These are phyloP conservation scores for Oenanthe javanica DNA, from an alignment of 140 eudicot species.

Conservation along the genomic window DNA sequence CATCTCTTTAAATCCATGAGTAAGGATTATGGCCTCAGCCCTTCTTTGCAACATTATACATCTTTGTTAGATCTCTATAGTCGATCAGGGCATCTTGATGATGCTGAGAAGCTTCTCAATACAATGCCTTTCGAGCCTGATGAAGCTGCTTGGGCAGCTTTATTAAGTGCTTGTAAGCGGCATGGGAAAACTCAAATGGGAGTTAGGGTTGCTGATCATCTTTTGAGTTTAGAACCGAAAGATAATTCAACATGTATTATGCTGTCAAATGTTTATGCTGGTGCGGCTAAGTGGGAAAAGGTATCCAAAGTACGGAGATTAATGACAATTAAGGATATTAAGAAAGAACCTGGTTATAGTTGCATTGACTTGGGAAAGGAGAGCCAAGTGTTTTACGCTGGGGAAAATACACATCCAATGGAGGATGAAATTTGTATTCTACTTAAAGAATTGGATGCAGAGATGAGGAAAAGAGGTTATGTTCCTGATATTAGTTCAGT, in stretches of 20 bases:
- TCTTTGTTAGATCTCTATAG: not conserved
- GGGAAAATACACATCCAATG: not conserved
- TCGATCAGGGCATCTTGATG: constrained; percentile 7
- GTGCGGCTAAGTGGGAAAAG: constrained; percentile 7
- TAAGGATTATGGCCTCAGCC: constrained; percentile 1
- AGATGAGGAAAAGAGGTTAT: constrained; percentile 10
- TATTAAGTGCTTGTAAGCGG: constrained; percentile 6
- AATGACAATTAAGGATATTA: not conserved
- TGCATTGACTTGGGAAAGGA: constrained; percentile 9
- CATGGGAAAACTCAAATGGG: constrained; percentile 1
- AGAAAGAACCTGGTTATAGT: constrained; percentile 9
- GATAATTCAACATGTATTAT: constrained; percentile 4
- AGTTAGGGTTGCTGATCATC: constrained; percentile 5
- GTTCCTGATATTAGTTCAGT: constrained; percentile 1
- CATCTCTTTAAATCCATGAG: constrained; percentile 8
- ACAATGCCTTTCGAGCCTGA: constrained; percentile 3
- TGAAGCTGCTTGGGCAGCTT: constrained; percentile 13
- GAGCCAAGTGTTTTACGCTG: constrained; percentile 5
- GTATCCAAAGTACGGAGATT: constrained; percentile 8
- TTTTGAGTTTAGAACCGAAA: not conserved
- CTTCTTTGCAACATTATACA: constrained; percentile 6
- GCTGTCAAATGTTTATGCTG: constrained; percentile 3
- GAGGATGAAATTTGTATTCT: not conserved
- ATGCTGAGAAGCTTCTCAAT: constrained; percentile 6
- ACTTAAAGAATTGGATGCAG: constrained; percentile 6